Percentiles rank a stretch among this genome's conserved stretches.
phyloP scores from a whole-genome alignment of 345 rosid genomes.

The Adansonia digitata region DNA sequence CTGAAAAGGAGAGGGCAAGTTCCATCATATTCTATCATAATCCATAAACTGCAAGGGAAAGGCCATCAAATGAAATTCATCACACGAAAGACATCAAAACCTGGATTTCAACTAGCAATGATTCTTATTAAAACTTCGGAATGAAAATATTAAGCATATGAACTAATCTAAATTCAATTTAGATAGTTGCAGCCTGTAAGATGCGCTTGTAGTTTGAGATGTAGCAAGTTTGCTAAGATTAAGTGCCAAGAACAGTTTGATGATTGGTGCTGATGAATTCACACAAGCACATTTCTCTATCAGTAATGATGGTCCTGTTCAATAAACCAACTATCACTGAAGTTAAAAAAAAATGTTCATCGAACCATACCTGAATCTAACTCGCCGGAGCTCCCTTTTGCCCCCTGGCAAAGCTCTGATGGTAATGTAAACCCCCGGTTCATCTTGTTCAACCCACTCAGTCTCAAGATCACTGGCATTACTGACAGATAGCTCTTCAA shows the following conservation, averaged over 20 bases:
- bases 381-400: slow-evolving; percentile 92
- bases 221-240: background rate
- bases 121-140: background rate
- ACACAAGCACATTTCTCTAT: background rate
- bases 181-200: background rate
- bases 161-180: background rate
- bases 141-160: background rate
- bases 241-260: slow-evolving; percentile 1
- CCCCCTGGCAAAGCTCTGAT: slow-evolving; percentile 74
- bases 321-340: background rate
- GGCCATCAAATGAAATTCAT: background rate
- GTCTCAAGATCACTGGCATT: slow-evolving; percentile 82
- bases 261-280: background rate
- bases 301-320: background rate
- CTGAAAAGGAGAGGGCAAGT: background rate
- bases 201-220: background rate
- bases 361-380: slow-evolving; percentile 81
- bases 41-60: background rate
- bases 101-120: background rate
- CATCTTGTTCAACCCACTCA: slow-evolving; percentile 97
- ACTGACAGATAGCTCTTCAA: slow-evolving; percentile 77
- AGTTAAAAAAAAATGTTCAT: background rate
- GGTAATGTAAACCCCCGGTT: slow-evolving; percentile 98
- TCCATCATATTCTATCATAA: background rate
- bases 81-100: background rate